These are phyloP conservation scores for Melampsora larici-populina DNA, from an alignment of 1,284 basidiomycete genomes.

Conservation along the genomic window DNA sequence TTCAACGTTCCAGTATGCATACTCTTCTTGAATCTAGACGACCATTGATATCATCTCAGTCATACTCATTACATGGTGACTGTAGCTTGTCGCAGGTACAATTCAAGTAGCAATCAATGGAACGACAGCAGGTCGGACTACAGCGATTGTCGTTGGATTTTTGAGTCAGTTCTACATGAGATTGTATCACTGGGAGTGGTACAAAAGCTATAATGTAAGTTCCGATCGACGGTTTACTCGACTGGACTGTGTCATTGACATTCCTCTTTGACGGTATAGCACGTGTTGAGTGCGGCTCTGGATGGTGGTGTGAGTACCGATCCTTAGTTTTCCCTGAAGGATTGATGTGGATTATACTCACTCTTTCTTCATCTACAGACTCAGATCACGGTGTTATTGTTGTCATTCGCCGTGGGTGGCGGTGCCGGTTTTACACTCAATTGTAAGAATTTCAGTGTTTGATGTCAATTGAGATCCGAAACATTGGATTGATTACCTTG, in stretches of 20 bases:
- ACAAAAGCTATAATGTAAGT: conserved; percentile 38
- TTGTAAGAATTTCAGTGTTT: conserved; percentile 8
- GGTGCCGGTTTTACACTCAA: conserved; percentile 19
- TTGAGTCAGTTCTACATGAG: conserved; percentile 41
- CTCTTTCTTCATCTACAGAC: conserved; percentile 18
- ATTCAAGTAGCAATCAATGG: conserved; percentile 44
- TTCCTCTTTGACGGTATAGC: conserved; percentile 8
- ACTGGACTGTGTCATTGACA: background rate
- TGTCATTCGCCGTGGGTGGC: conserved; percentile 39
- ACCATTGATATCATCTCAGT: background rate
- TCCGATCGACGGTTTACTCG: background rate
- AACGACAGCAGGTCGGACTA: conserved; percentile 35
- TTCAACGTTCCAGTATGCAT: conserved; percentile 37
- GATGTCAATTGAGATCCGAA: background rate
- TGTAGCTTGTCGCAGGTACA: conserved; percentile 38
- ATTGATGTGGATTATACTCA: background rate
- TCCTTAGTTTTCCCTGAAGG: background rate
- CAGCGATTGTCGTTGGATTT: conserved; percentile 39
- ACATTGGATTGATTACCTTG: background rate
- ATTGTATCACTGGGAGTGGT: conserved; percentile 33
- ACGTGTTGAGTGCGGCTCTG: conserved; percentile 43
- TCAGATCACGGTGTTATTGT: conserved; percentile 35
- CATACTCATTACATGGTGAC: background rate
- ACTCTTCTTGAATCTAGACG: background rate
- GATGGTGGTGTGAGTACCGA: conserved; percentile 41